Conservation (phyloP, 2,329 filamentous ascomycete genomes). For the Pyrenochaeta sp. region DNA sequence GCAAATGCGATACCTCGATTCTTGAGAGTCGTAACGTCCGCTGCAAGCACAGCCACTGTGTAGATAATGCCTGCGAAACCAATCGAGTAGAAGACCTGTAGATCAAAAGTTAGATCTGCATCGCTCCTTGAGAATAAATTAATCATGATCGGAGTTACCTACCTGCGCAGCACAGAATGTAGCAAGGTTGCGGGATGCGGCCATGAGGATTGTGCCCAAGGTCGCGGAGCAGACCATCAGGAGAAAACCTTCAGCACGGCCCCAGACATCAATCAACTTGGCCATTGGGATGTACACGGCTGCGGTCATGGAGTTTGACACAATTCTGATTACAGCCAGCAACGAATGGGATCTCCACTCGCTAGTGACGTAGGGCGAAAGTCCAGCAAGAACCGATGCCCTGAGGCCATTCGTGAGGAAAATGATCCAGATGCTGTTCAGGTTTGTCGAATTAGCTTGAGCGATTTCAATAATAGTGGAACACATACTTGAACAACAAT, state of each 20-base stretch:
- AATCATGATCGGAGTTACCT: background rate
- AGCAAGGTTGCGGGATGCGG: slow-evolving; percentile 62
- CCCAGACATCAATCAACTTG: slow-evolving; percentile 48
- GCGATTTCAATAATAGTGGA: background rate
- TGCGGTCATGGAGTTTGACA: slow-evolving; percentile 27
- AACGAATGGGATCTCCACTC: slow-evolving; percentile 29
- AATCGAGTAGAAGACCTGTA: slow-evolving; percentile 59
- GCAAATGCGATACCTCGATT: slow-evolving; percentile 60
- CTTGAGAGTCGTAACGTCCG: slow-evolving; percentile 66
- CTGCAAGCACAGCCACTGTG: slow-evolving; percentile 68
- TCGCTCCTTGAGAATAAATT: slow-evolving; percentile 2
- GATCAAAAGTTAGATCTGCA: background rate
- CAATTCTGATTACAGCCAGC: slow-evolving; percentile 25
- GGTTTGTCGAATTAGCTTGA: background rate
- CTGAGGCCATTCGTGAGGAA: slow-evolving; percentile 53
- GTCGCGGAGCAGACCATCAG: slow-evolving; percentile 33
- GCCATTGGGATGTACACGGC: slow-evolving; percentile 44
- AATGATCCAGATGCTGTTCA: slow-evolving; percentile 26
- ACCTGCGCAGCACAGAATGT: slow-evolving; percentile 17
- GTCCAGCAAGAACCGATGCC: slow-evolving; percentile 42
- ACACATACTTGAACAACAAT: slow-evolving; percentile 39
- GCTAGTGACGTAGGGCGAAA: slow-evolving; percentile 36
- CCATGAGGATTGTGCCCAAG: slow-evolving; percentile 67
- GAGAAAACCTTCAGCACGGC: slow-evolving; percentile 45
- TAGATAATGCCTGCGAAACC: slow-evolving; percentile 68